These are phyloP conservation scores for Pyricularia sp. DNA, from an alignment of 2,329 filamentous ascomycete genomes.

Conservation along the genomic window DNA sequence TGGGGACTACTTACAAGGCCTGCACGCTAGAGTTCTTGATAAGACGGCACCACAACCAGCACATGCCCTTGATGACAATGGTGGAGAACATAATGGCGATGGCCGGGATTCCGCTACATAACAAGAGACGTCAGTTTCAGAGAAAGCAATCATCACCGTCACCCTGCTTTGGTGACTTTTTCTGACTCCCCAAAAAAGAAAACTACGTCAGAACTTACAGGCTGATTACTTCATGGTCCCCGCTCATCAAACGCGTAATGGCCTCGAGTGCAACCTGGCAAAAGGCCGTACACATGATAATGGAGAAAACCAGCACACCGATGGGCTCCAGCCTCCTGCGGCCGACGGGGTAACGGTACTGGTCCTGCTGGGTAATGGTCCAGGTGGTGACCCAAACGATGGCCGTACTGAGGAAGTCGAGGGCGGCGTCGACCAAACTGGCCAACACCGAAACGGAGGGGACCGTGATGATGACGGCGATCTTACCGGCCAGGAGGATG, in stretches of 20 bases:
- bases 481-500: slow-evolving; percentile 65
- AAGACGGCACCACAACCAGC: slow-evolving; percentile 81
- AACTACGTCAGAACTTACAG: slow-evolving; percentile 32
- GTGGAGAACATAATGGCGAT: slow-evolving; percentile 75
- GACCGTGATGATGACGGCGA: slow-evolving; percentile 66
- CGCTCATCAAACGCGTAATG: slow-evolving; percentile 49
- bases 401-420: slow-evolving; percentile 73
- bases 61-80: slow-evolving; percentile 70
- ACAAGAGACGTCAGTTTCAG: slow-evolving; percentile 1
- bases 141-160: not conserved
- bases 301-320: slow-evolving; percentile 71
- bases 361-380: slow-evolving; percentile 64
- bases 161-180: slow-evolving; percentile 2
- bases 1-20: slow-evolving; percentile 45
- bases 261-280: slow-evolving; percentile 68
- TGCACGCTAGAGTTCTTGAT: slow-evolving; percentile 82
- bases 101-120: slow-evolving; percentile 47
- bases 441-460: slow-evolving; percentile 76
- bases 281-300: slow-evolving; percentile 82
- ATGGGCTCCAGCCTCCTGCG: slow-evolving; percentile 67
- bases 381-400: slow-evolving; percentile 74
- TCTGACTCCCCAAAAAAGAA: not conserved
- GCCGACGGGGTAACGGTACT: slow-evolving; percentile 69
- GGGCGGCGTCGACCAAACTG: slow-evolving; percentile 66
- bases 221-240: slow-evolving; percentile 60